phyloP scores from a whole-genome alignment of 176 grass and related monocot genomes.

The Neostapfia colusana region DNA sequence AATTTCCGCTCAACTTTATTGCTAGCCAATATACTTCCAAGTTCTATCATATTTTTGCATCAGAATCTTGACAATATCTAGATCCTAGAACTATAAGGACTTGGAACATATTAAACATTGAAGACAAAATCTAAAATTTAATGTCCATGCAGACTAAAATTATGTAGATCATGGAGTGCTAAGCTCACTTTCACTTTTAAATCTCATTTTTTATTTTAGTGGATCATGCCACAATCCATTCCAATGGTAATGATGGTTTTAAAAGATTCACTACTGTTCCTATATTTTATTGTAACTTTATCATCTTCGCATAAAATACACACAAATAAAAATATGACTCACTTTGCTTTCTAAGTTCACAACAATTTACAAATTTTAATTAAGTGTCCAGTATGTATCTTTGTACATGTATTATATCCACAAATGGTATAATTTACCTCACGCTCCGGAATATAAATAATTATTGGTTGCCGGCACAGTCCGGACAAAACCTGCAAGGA shows the following conservation, averaged over 20 bases:
- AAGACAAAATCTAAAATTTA: slow-evolving; percentile 5
- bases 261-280: slow-evolving; percentile 2
- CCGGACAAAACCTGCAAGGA: slow-evolving; percentile 75
- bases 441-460: slow-evolving; percentile 88
- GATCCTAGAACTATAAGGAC: not conserved
- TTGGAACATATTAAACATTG: not conserved
- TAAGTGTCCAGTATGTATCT: slow-evolving; percentile 5
- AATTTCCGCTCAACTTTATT: not conserved
- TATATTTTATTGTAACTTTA: slow-evolving; percentile 1
- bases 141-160: not conserved
- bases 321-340: slow-evolving; percentile 1
- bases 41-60: not conserved
- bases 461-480: slow-evolving; percentile 72
- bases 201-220: not conserved
- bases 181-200: not conserved
- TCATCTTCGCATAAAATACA: not conserved
- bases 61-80: slow-evolving; percentile 19
- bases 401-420: not conserved
- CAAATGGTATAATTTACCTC: slow-evolving; percentile 60
- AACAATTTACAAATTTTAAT: slow-evolving; percentile 9
- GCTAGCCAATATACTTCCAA: not conserved
- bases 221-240: not conserved
- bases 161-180: slow-evolving; percentile 3
- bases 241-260: not conserved
- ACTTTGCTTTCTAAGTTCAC: not conserved